Percentiles rank a stretch among this genome's conserved stretches.
Conservation (phyloP, 202 grass and related monocot species). For the Hordeum pubiflorum region DNA sequence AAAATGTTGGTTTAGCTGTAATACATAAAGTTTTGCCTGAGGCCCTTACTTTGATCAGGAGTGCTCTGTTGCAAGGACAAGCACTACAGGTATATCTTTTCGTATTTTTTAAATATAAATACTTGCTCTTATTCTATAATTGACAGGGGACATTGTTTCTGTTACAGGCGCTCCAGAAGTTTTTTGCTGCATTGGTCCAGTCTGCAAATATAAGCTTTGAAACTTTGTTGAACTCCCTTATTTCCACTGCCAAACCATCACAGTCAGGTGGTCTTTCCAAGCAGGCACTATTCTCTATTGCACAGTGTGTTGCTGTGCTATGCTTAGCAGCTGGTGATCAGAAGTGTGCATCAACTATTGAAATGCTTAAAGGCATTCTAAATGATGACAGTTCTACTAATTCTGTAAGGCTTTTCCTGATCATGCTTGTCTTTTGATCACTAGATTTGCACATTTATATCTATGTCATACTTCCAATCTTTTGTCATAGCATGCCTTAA, state of each 20-base stretch:
- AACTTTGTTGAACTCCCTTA: conserved; percentile 77
- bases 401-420: conserved; percentile 49
- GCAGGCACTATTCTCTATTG: conserved; percentile 87
- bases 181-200: conserved; percentile 81
- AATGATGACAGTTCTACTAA: conserved; percentile 63
- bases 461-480: not conserved
- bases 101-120: not conserved
- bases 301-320: conserved; percentile 92
- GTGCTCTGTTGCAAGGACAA: conserved; percentile 93
- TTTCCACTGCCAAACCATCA: conserved; percentile 77
- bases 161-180: conserved; percentile 71
- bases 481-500: not conserved
- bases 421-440: conserved; percentile 2
- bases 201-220: conserved; percentile 91
- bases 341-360: conserved; percentile 86
- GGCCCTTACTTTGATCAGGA: conserved; percentile 84
- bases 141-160: conserved; percentile 21
- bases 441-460: not conserved
- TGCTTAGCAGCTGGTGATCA: conserved; percentile 89
- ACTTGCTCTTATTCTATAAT: conserved; percentile 2
- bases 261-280: conserved; percentile 79
- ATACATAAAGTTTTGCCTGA: conserved; percentile 83
- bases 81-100: conserved; percentile 64
- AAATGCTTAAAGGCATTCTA: conserved; percentile 96
- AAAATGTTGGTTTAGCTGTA: conserved; percentile 79